Conservation (phyloP, 768 basidiomycete genomes). For the Pleurotus djamor region DNA sequence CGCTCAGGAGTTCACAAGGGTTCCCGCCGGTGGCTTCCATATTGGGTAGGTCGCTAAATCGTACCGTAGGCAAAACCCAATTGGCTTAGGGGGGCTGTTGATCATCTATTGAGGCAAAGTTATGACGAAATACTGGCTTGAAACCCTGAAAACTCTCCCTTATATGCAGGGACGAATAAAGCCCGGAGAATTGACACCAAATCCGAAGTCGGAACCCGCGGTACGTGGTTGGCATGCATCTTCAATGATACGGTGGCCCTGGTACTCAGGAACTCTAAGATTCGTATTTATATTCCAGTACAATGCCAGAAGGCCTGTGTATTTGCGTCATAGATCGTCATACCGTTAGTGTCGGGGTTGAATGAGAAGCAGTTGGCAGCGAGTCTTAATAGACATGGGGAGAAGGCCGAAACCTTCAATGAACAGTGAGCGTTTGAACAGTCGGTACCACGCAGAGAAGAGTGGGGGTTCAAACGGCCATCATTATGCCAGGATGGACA, state of each 20-base stretch:
- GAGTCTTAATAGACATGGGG: too few species aligned
- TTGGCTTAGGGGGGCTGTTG: background rate
- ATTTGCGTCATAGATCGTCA: background rate
- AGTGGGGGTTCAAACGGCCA: slow-evolving; percentile 6
- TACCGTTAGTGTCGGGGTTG: background rate
- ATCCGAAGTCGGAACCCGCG: slow-evolving; percentile 16
- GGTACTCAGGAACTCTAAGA: background rate
- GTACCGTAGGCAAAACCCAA: slow-evolving; percentile 6
- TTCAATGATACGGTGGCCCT: background rate
- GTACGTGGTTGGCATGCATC: slow-evolving; percentile 6
- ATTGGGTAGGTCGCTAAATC: slow-evolving; percentile 6
- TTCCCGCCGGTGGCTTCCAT: slow-evolving; percentile 8
- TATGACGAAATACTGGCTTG: slow-evolving; percentile 7
- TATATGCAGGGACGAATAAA: background rate
- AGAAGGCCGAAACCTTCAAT: too few species aligned
- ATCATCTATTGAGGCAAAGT: background rate
- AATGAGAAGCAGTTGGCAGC: too few species aligned
- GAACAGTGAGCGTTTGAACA: background rate
- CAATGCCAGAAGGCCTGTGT: background rate
- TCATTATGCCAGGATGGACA: background rate
- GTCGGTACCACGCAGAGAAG: background rate
- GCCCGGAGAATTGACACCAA: slow-evolving; percentile 13
- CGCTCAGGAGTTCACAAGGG: background rate
- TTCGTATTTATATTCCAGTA: background rate
- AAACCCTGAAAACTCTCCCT: background rate